These are phyloP conservation scores for Lactarius sp. DNA, from an alignment of 768 basidiomycete genomes.

Conservation along the genomic window DNA sequence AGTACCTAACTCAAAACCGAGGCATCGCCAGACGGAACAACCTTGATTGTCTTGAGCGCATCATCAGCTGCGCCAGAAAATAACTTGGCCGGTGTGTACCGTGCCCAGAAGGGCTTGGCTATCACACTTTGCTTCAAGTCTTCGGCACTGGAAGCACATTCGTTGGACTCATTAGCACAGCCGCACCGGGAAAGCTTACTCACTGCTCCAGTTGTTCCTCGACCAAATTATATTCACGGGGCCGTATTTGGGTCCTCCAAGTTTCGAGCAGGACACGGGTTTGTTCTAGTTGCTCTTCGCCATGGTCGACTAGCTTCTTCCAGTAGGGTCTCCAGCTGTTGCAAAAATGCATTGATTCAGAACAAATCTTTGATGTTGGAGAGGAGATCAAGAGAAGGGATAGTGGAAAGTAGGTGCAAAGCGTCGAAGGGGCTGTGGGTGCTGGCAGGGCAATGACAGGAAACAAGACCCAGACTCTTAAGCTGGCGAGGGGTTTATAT, in stretches of 20 bases:
- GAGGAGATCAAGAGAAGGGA: neutral
- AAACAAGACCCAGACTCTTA: too few relatives aligned
- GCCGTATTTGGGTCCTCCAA: neutral
- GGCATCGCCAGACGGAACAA: neutral
- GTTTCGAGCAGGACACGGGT: neutral
- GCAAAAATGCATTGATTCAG: neutral
- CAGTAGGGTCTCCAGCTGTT: neutral
- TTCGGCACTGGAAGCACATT: neutral
- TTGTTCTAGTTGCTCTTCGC: neutral
- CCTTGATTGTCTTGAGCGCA: neutral
- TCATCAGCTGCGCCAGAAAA: neutral
- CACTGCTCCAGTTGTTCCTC: neutral
- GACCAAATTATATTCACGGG: neutral
- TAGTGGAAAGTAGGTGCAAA: neutral
- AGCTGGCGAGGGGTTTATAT: too few relatives aligned
- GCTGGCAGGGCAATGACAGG: too few relatives aligned
- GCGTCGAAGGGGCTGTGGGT: neutral
- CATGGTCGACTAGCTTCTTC: neutral
- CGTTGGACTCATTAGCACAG: too few relatives aligned
- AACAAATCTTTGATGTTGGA: neutral
- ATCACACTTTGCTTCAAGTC: neutral
- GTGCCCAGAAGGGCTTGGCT: neutral
- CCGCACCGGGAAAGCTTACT: neutral
- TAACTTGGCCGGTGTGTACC: neutral
- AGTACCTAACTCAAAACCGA: neutral